These are phyloP conservation scores for Lichtheimia ramosa DNA, from an alignment of 371 early-diverging fungal species.

Conservation along the genomic window DNA sequence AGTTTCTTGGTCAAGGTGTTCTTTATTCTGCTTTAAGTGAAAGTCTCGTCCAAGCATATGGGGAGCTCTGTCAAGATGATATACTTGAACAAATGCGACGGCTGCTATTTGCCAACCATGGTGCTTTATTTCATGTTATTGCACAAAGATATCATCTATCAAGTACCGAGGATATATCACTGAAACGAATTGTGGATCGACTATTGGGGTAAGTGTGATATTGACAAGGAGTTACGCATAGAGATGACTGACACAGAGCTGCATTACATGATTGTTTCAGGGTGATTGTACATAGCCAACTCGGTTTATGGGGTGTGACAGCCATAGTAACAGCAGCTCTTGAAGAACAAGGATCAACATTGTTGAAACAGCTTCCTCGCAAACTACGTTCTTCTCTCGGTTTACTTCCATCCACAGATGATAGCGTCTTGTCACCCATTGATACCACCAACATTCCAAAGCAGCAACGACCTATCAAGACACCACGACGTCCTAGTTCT, in stretches of 20 bases:
- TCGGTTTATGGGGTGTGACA: neutral
- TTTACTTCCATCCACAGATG: neutral
- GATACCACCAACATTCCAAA: neutral
- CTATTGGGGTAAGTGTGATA: neutral
- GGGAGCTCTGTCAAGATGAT: neutral
- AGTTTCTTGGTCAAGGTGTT: slow-evolving; percentile 1
- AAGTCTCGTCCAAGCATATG: neutral
- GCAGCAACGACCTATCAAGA: slow-evolving; percentile 1
- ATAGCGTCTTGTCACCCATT: neutral
- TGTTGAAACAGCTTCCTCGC: slow-evolving; percentile 1
- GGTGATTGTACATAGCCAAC: neutral
- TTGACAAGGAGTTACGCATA: neutral
- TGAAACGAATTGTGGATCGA: neutral
- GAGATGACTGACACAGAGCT: too few relatives aligned
- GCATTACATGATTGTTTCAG: neutral
- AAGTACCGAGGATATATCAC: neutral
- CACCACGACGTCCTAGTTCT: neutral
- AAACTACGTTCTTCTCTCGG: neutral
- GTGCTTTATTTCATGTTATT: neutral
- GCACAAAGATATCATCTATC: neutral
- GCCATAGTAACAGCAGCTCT: neutral
- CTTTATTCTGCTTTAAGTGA: neutral
- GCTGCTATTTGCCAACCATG: neutral
- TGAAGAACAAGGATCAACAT: neutral
- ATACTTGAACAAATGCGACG: neutral